A percentile compares a stretch with the other conserved stretches of the same genome.
Evolutionary conservation across 257 asterid genomes (phyloP).

Genomic region (Rubia yunnanensis): DNA sequence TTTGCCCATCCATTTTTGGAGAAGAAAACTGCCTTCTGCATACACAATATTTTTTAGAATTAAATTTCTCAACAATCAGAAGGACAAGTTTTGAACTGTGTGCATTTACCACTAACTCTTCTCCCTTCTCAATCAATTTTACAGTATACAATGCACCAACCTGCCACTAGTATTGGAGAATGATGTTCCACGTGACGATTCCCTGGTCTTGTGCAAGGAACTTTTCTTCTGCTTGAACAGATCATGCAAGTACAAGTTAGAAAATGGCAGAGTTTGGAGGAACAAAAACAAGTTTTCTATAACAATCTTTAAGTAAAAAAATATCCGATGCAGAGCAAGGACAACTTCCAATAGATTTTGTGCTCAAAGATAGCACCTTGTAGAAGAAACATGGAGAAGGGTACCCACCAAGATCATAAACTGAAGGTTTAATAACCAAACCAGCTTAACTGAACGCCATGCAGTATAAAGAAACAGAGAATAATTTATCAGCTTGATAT

Average conservation of each 20-base stretch:
- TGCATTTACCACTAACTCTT: not conserved
- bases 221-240: conserved; percentile 62
- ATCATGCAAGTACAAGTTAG: conserved; percentile 9
- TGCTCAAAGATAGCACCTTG: not conserved
- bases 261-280: not conserved
- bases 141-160: conserved; percentile 26
- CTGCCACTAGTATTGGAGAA: conserved; percentile 59
- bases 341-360: not conserved
- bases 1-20: conserved; percentile 32
- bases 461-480: not conserved
- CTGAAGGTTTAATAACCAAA: not conserved
- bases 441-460: not conserved
- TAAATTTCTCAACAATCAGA: not conserved
- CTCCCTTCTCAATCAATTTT: not conserved
- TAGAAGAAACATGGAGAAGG: not conserved
- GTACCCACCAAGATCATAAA: not conserved
- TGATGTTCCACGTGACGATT: conserved; percentile 47
- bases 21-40: conserved; percentile 47
- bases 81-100: not conserved
- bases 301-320: not conserved
- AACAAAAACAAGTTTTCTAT: not conserved
- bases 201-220: conserved; percentile 50
- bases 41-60: conserved; percentile 14
- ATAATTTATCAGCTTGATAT: too few relatives aligned
- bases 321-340: not conserved